phyloP scores from a whole-genome alignment of 2,329 filamentous ascomycete genomes.

The Knoxdaviesia proteae region DNA sequence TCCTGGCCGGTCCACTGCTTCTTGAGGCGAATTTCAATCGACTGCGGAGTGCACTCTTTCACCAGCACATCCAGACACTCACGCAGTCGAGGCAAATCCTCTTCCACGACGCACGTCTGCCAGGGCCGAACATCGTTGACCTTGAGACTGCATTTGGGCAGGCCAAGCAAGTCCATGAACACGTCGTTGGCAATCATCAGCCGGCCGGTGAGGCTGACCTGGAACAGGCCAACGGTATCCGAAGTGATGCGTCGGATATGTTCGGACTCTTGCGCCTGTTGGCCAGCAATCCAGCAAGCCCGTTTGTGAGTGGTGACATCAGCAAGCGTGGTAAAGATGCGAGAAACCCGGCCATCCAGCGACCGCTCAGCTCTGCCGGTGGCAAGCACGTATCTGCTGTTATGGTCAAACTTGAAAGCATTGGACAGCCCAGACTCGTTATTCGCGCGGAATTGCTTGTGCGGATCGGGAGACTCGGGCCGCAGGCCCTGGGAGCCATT shows the following conservation, averaged over 20 bases:
- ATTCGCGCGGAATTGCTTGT: not conserved
- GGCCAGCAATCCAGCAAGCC: slow-evolving; percentile 25
- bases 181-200: slow-evolving; percentile 29
- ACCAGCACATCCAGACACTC: slow-evolving; percentile 18
- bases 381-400: slow-evolving; percentile 21
- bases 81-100: slow-evolving; percentile 20
- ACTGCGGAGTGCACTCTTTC: slow-evolving; percentile 20
- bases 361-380: slow-evolving; percentile 24
- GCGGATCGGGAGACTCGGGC: slow-evolving; percentile 8
- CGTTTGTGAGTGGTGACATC: slow-evolving; percentile 29
- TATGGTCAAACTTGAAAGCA: not conserved
- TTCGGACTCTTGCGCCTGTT: slow-evolving; percentile 27
- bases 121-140: slow-evolving; percentile 20
- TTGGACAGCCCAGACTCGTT: slow-evolving; percentile 3
- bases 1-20: slow-evolving; percentile 25
- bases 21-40: slow-evolving; percentile 26
- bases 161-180: slow-evolving; percentile 29
- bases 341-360: slow-evolving; percentile 19
- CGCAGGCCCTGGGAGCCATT: slow-evolving; percentile 7
- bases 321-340: slow-evolving; percentile 26
- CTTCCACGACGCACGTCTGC: slow-evolving; percentile 20
- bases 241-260: slow-evolving; percentile 32
- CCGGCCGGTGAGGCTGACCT: slow-evolving; percentile 27
- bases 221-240: slow-evolving; percentile 33
- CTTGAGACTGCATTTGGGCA: slow-evolving; percentile 20